phyloP scores from a whole-genome alignment of 805 yeast genomes.

The Ogataea allantospora region DNA sequence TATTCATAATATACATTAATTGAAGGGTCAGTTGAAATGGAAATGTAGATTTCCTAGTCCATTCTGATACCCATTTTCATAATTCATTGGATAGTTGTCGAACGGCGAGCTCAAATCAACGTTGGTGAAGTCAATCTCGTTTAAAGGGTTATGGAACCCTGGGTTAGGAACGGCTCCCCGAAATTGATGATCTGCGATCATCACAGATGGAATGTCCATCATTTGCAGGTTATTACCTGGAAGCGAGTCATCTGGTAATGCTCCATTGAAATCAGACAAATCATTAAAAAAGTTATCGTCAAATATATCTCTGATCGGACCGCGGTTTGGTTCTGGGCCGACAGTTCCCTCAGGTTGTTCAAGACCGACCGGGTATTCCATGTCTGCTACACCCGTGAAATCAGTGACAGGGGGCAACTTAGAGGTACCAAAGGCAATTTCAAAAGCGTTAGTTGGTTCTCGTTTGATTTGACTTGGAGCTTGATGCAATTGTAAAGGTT shows the following conservation, averaged over 20 bases:
- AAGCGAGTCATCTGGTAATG: conserved; percentile 15
- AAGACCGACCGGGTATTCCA: neutral
- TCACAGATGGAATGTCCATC: conserved; percentile 9
- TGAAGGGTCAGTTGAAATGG: conserved; percentile 5
- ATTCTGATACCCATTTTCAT: conserved; percentile 9
- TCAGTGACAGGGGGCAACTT: conserved; percentile 37
- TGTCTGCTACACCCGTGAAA: conserved; percentile 16
- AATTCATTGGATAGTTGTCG: conserved; percentile 19
- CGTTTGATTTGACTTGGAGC: conserved; percentile 18
- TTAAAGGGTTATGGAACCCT: conserved; percentile 31
- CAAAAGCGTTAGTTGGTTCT: conserved; percentile 32
- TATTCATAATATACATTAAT: conserved; percentile 4
- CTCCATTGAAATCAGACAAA: conserved; percentile 29
- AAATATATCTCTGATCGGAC: conserved; percentile 29
- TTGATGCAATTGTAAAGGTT: conserved; percentile 16
- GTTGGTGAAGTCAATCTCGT: conserved; percentile 40
- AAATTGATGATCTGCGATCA: conserved; percentile 10
- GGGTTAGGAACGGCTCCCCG: conserved; percentile 11
- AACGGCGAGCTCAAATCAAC: conserved; percentile 33
- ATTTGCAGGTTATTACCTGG: conserved; percentile 7
- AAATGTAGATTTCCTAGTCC: conserved; percentile 23
- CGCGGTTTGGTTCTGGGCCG: conserved; percentile 11
- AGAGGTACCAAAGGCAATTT: conserved; percentile 37
- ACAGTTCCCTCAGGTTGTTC: conserved; percentile 6
- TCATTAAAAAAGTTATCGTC: conserved; percentile 35